Evolutionary conservation across 2,329 filamentous ascomycete genomes (phyloP), one percentile per base, ranked within the genome.

Genomic region (Ascomycota sp.): DNA sequence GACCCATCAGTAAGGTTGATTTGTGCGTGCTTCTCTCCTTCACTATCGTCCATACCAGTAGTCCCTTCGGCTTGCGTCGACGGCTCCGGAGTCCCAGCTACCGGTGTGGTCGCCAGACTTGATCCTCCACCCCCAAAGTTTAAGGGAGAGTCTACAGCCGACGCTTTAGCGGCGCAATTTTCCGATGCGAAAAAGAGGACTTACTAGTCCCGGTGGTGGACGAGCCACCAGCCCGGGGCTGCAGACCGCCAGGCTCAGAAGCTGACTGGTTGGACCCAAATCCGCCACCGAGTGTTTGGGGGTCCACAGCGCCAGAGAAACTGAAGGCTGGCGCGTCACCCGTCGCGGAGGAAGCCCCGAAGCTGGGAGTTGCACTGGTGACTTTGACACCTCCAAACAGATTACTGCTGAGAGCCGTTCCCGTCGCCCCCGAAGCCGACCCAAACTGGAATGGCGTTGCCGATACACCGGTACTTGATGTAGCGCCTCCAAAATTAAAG

Each of bases 1-100:
- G 69, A 68, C 32, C 64, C 66, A 38, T 66, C 61, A 30, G 72
- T 72, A 40, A 86, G 62, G 44, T 75, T 74, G 38, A 80, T 65
- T 48, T 80, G 75, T 47, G 74, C 65, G 35, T 79, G 64, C 44
- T 65, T 62, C 43, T 67, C 67, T 35, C 58, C 61, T 32, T 65
- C 64, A 38, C 69, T 68, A 37, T 68, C 61, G 19, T 50, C 46
- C 25, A 35, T 44, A 24, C 38, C 39, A 28, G 54, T 53, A 40
- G 51, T 49, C 39, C 55, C 53, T 40, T 59, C 56, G 39, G 51
- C 48, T 35, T 56, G 52, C 35, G 56, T 48, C 36, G 61, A 53
- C 37, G 66, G 64, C 50, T 71, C 66, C 36, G 66, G 66, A 30
- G 66, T 70, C 38, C 65, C 64, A 38, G 57, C 59, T 38, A 63